Evolutionary conservation across 2,329 filamentous ascomycete genomes (phyloP), one percentile per base, ranked within the genome.

Genomic region (Monosporascus sp.): DNA sequence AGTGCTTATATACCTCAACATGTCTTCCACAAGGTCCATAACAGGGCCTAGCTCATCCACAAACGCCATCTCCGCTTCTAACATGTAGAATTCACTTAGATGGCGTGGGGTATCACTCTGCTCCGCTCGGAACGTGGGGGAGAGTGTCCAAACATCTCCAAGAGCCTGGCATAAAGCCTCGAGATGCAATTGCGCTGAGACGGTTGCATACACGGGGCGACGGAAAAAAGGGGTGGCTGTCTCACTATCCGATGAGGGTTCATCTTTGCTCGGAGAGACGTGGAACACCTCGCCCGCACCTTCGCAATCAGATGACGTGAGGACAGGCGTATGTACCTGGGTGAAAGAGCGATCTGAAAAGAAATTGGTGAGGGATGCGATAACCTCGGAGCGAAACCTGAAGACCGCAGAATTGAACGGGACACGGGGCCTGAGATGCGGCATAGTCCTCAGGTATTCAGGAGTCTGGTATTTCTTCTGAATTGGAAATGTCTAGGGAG

Each of bases 1-100:
- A 11, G 58, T 72, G 54, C 64, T 64, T 59, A 81, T 59, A 67
- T 75, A 74, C 43, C 82, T 82, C 49, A 97, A 75, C 79, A 96
- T 84, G 51, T 85, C 77, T 69, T 97, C 90, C 2, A 90, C 81
- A n/a, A 93, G 70, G 52, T 85, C 77, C 81, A 96, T 94, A 61
- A 99, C 77, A 25, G 80, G 75, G 31, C 80, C 74, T 59, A 96
- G 76, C 58, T 84, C 75, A 47, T 88, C 78, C 43, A 87, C 81
- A 68, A 96, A 96, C 63, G 84, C 87, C 67, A 92, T 76, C 70
- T 99, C 94, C 17, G 87, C 92, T 71, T 99, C 94, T 2, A 99
- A 81, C 94, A 99, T 97, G 73, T 97, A 97, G 65, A 99, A 97
- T 67, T 99, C 94, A 74, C 90, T 96, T 56, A 99, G 77, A 71